Base-by-base conservation (phyloP, 306 rosid species). In the Myrica gale region DNA sequence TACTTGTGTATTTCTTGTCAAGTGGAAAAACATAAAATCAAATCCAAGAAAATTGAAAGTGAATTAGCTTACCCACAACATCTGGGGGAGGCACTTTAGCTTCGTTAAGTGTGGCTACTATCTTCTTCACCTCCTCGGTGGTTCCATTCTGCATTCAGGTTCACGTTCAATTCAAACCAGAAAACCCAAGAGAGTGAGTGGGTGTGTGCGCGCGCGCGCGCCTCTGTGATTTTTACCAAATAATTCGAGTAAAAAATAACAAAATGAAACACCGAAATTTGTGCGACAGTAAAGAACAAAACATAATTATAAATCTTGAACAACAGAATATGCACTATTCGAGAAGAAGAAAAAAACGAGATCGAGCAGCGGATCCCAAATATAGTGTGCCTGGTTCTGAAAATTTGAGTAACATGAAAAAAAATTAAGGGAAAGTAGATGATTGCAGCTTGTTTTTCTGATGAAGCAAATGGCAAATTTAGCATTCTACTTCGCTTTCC, bases 111-210 rank as follows among this genome's bases (percentile, higher is more conserved):
- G 83, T 73, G 62, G 82, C 54, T 17, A 90, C 90, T 60, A 94
- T 91, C 85, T 89, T 91, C 83, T 90, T 94, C 89, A 91, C 96
- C 89, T 94, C 91, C 37, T 85, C 92, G n/a, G 74, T 81, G 62
- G 92, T 91, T 23, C 98, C 98, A 54, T 92, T 92, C 93, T 92
- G 84, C 81, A 86, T 37, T 8, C 60, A 68, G 42, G 72, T 74
- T 63, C 37, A 74, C 9, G 7, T 52, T 58, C 46, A 67, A 76
- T 21, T 41, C 11, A 8, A n/a, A 26, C 7, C 48, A 32, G 9
- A 1, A 48, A 12, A 45, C 60, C 12, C 3, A 1, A 2, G 42
- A 16, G 9, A 17, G 17, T 16, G 19, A 2, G 6, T 3, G 21
- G 1, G 0, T 39, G 43, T 61, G 68, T 62, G 21, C 8, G 7